These are phyloP conservation scores for Wilcoxina mikolae DNA, from an alignment of 495 filamentous ascomycete genomes.

Conservation along the genomic window DNA sequence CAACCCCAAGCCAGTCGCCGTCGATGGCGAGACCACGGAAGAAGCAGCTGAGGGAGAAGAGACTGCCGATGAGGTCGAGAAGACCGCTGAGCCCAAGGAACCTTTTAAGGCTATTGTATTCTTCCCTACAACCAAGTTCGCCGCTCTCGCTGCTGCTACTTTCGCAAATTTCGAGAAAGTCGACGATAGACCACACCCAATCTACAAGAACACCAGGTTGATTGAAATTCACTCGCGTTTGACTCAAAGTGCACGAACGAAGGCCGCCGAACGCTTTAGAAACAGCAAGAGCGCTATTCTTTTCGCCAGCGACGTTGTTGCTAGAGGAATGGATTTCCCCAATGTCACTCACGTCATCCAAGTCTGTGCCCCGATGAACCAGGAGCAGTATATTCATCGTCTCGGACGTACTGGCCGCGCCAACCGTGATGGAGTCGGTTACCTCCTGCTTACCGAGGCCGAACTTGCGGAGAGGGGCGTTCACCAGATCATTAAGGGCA, in stretches of 20 bases:
- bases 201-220: constrained; percentile 35
- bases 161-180: constrained; percentile 41
- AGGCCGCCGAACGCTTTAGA: constrained; percentile 57
- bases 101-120: constrained; percentile 86
- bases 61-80: background rate
- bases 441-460: constrained; percentile 48
- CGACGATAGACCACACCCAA: constrained; percentile 29
- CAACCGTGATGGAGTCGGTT: constrained; percentile 65
- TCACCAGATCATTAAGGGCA: constrained; percentile 27
- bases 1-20: background rate
- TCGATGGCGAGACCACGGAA: no score
- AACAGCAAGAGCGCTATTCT: constrained; percentile 50
- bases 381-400: constrained; percentile 79
- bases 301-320: constrained; percentile 85
- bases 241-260: constrained; percentile 50
- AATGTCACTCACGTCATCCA: constrained; percentile 85
- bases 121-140: constrained; percentile 61
- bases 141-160: constrained; percentile 44
- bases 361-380: constrained; percentile 51
- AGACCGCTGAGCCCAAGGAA: background rate
- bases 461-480: constrained; percentile 37
- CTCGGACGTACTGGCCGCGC: constrained; percentile 53
- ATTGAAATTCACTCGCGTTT: constrained; percentile 69
- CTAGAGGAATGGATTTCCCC: constrained; percentile 94
- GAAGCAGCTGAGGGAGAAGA: constrained; percentile 27